These are phyloP conservation scores for Perilla frutescens DNA, from an alignment of 257 asterid genomes.

Conservation along the genomic window DNA sequence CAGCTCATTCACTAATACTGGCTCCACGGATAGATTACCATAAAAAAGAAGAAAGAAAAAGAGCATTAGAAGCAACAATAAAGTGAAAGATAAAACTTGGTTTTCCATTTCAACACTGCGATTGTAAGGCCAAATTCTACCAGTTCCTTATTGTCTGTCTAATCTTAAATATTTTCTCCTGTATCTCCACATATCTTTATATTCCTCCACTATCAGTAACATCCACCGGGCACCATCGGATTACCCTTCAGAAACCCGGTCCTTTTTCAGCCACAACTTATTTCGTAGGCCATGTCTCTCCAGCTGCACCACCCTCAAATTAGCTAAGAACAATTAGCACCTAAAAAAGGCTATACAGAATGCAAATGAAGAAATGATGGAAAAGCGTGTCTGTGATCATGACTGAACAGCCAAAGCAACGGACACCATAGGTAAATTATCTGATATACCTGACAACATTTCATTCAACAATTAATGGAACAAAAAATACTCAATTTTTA, in stretches of 20 bases:
- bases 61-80: not conserved
- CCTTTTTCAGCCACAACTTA: not conserved
- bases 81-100: not conserved
- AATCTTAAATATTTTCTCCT: not conserved
- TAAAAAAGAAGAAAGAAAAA: not conserved
- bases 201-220: not conserved
- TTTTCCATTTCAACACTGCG: not conserved
- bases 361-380: slow-evolving; percentile 3
- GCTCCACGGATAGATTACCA: not conserved
- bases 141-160: not conserved
- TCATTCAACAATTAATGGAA: slow-evolving; percentile 30
- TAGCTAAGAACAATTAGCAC: slow-evolving; percentile 16
- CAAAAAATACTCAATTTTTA: not conserved
- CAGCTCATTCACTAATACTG: slow-evolving; percentile 15
- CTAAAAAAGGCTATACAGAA: slow-evolving; percentile 14
- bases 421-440: slow-evolving; percentile 13
- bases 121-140: slow-evolving; percentile 3
- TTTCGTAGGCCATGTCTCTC: not conserved
- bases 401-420: not conserved
- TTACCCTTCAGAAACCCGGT: not conserved
- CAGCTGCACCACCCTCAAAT: slow-evolving; percentile 6
- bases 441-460: slow-evolving; percentile 29
- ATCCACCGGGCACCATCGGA: not conserved
- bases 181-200: not conserved
- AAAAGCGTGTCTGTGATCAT: not conserved